Conservation (phyloP, 176 grass and related monocot species). For the Avena sativa region DNA sequence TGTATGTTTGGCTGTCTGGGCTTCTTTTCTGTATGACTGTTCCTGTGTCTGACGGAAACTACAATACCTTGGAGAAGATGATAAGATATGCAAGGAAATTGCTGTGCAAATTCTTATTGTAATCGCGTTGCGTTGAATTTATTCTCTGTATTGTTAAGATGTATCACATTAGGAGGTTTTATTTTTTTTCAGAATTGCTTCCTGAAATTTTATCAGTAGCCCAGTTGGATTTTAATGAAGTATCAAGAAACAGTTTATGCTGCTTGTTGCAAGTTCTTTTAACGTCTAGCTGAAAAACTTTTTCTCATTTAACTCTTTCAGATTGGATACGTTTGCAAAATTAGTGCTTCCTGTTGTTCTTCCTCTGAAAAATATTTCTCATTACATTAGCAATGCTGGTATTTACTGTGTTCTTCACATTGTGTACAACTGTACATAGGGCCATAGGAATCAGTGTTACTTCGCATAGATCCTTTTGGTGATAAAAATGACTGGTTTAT, state of each 20-base stretch:
- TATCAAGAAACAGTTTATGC: slow-evolving; percentile 8
- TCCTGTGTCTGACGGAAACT: slow-evolving; percentile 26
- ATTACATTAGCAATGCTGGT: background rate
- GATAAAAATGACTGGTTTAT: slow-evolving; percentile 1
- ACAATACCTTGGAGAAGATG: slow-evolving; percentile 14
- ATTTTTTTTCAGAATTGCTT: slow-evolving; percentile 8
- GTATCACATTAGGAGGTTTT: background rate
- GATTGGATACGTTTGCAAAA: background rate
- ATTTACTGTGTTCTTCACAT: background rate
- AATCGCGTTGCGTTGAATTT: slow-evolving; percentile 20
- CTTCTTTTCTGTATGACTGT: background rate
- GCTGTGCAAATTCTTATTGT: background rate
- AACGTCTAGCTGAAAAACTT: background rate
- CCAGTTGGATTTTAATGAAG: background rate
- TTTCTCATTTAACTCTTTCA: slow-evolving; percentile 19
- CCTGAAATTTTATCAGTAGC: background rate
- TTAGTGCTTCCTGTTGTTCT: background rate
- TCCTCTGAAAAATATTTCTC: background rate
- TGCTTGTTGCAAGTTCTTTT: slow-evolving; percentile 27
- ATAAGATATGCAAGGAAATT: slow-evolving; percentile 32
- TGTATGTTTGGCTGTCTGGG: background rate
- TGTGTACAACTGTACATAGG: background rate
- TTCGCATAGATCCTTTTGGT: background rate
- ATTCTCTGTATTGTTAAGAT: background rate
- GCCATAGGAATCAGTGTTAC: background rate